A percentile compares a stretch with the other conserved stretches of the same genome.
Conservation (phyloP, 495 filamentous ascomycete species). For the Cladorrhinum samala region DNA sequence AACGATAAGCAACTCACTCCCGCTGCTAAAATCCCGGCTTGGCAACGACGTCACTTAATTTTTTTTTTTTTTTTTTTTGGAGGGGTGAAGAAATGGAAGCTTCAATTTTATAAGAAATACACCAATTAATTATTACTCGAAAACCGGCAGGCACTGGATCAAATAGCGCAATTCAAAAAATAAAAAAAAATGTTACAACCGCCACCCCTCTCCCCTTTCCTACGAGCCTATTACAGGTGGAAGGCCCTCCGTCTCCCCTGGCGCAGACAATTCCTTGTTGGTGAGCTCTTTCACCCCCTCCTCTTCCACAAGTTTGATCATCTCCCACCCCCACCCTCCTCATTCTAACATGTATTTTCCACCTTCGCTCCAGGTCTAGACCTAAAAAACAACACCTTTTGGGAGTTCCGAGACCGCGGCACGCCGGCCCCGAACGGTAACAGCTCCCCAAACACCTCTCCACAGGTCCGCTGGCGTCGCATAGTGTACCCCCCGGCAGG, state of each 20-base stretch:
- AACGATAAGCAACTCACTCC: too few relatives aligned
- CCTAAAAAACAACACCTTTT: constrained; percentile 85
- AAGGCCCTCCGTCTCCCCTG: constrained; percentile 79
- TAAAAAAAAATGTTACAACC: neutral
- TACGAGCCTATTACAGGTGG: constrained; percentile 71
- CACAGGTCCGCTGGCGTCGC: constrained; percentile 43
- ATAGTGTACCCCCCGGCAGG: constrained; percentile 64
- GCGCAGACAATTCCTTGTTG: constrained; percentile 74
- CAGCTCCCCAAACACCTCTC: constrained; percentile 20
- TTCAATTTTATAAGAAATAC: neutral
- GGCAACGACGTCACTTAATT: constrained; percentile 18
- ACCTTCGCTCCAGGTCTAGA: constrained; percentile 58
- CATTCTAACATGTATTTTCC: constrained; percentile 5
- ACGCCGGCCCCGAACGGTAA: too few relatives aligned
- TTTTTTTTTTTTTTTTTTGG: neutral
- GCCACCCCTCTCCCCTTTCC: constrained; percentile 33
- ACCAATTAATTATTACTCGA: too few relatives aligned
- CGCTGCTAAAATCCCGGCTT: constrained; percentile 16
- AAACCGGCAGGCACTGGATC: too few relatives aligned
- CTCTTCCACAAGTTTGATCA: neutral
- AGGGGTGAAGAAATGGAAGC: too few relatives aligned
- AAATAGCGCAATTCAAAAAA: too few relatives aligned
- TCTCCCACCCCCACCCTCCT: neutral
- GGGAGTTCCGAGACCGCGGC: constrained; percentile 76
- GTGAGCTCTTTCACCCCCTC: constrained; percentile 39